Conservation (phyloP, 2,329 filamentous ascomycete species). For the Claviceps humidiphila region DNA sequence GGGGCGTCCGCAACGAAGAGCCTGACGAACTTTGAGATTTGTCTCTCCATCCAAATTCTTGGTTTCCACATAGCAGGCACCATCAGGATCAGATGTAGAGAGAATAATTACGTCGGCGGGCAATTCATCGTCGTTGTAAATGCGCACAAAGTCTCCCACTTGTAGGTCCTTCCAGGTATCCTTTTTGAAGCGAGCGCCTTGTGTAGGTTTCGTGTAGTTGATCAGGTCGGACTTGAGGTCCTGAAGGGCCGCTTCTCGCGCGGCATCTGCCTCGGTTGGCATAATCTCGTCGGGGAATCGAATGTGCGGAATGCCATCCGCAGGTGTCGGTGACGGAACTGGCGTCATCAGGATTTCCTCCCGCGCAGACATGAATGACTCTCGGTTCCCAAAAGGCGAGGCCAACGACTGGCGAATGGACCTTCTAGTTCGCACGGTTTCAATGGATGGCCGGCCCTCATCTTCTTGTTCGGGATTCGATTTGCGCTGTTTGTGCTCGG, state of each 20-base stretch:
- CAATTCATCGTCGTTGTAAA: constrained; percentile 93
- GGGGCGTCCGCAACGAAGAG: constrained; percentile 69
- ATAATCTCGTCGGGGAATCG: constrained; percentile 27
- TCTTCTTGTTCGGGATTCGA: constrained; percentile 21
- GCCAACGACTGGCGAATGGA: constrained; percentile 25
- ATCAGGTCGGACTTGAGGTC: constrained; percentile 48
- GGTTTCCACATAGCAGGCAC: constrained; percentile 93
- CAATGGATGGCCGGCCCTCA: constrained; percentile 48
- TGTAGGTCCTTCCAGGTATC: constrained; percentile 92
- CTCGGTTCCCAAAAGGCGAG: constrained; percentile 40
- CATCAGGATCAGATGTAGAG: constrained; percentile 85
- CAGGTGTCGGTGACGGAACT: constrained; percentile 62
- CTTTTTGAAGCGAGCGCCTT: constrained; percentile 75
- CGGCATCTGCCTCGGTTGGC: constrained; percentile 22
- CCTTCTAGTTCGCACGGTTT: constrained; percentile 21
- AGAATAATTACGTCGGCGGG: constrained; percentile 88
- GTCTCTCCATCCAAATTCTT: constrained; percentile 98
- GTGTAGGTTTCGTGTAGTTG: constrained; percentile 51
- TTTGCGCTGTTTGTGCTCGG: constrained; percentile 28
- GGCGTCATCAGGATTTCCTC: constrained; percentile 93
- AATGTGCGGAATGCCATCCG: constrained; percentile 24
- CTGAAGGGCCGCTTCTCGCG: constrained; percentile 24
- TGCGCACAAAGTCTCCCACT: constrained; percentile 89
- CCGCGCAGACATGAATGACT: constrained; percentile 39
- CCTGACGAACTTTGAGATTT: constrained; percentile 88